Evolutionary conservation across 768 basidiomycete species (phyloP), one percentile per base, ranked within the genome.

Genomic region (Calocera cornea): DNA sequence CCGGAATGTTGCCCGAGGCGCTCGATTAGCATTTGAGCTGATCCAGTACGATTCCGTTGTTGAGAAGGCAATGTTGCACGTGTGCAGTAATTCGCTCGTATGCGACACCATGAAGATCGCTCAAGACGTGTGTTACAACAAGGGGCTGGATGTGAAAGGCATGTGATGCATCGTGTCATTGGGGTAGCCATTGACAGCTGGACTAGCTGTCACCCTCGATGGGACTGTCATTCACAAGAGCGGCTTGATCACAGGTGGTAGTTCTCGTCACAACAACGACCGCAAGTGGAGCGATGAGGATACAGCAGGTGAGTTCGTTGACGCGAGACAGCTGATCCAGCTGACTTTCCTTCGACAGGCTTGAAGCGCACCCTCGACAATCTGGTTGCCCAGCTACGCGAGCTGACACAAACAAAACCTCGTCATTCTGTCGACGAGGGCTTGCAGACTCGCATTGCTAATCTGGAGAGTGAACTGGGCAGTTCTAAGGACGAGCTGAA

Each of bases 181-280:
- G 19, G 11, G 34, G 31, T 34, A 41, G 14, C 34, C 12, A 22
- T 19, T 1, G 14, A 31, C 2, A 7, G 10, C 47, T 64, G 34
- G 5, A 29, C 44, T 67, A 95, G 97, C 95, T 68, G 97, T 99
- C 24, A 97, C 97, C 0, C 80, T 99, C 47, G 95, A 98, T 49
- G 97, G 97, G 0, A 98, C 95, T 1, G 80, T 99, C 69, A 97
- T 99, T 60, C 97, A 99, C 77, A 95, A 95, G 79, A 94, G 92
- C 71, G 97, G 97, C 69, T 79, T 95, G 60, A 98, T 99, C 74
- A 99, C 97, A 36, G 97, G 97, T 78, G 97, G 97, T 31, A 82
- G 86, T 63, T 91, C 92, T 72, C 83, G 87, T 0, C 87, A 88
- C 69, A 82, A 80, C 54, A 86, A 77, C n/a, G 83, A 82, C 41